Evolutionary conservation across 495 filamentous ascomycete genomes (phyloP), one percentile per base, ranked within the genome.

Genomic region (Penicillium angulare): DNA sequence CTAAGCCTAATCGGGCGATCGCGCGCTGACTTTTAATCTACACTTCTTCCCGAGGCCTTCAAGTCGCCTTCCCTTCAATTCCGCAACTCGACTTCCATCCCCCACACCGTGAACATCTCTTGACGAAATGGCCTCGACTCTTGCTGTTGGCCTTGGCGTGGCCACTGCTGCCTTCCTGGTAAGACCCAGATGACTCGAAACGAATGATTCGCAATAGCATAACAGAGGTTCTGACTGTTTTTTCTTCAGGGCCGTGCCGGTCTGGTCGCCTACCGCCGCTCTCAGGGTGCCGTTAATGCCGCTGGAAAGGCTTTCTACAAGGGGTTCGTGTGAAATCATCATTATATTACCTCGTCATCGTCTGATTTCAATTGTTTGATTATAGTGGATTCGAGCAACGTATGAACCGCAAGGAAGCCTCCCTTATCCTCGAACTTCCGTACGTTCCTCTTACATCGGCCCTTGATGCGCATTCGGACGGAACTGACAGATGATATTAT

Each of bases 231-330:
- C 44, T 67, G 45, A 64, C 29, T 23, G 27, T 38, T 59, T 51
- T 45, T 43, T 13, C 10, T 50, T 38, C 43, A 96, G 90, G 92
- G 92, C 59, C 86, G 93, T 56, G 91, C 95, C 54, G 93, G 92
- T 44, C 77, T 95, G 9, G 86, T 96, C 43, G 93, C 95, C 45
- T 80, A 90, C 61, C 86, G 90, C 38, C 83, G 88, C 48, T 97
- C 86, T 46, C 79, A 85, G 53, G 89, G 87, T 62, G 85, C 86
- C 59, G 77, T 86, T 49, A 83, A 84, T 52, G 80, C 82, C n/a
- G 68, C 96, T 47, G 92, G 93, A 52, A 88, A 88, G 68, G 84
- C 88, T 24, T 99, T 88, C 66, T 97, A 96, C 78, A 97, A 96
- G 71, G 93, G 93, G 73, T 77, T 44, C 32, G 69, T 67, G 18